These are phyloP conservation scores for Vinca minor DNA, from an alignment of 257 asterid species.

Conservation along the genomic window DNA sequence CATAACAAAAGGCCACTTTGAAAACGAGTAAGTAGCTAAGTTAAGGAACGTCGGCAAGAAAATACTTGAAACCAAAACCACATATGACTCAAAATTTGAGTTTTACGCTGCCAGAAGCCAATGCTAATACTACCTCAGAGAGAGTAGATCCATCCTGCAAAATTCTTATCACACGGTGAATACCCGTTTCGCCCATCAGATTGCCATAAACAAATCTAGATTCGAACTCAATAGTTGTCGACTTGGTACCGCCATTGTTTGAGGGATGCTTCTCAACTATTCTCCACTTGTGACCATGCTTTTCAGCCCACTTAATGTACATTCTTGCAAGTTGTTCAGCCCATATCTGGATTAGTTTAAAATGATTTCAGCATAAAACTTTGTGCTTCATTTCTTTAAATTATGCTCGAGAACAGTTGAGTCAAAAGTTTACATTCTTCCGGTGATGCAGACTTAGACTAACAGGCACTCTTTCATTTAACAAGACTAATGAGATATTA, in stretches of 20 bases:
- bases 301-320: conserved; percentile 79
- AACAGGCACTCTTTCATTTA: not conserved
- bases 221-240: conserved; percentile 60
- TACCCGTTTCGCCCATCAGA: conserved; percentile 70
- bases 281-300: conserved; percentile 61
- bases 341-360: conserved; percentile 40
- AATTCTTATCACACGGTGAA: conserved; percentile 41
- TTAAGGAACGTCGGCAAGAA: not conserved
- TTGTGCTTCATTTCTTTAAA: not conserved
- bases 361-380: not conserved
- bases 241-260: conserved; percentile 35
- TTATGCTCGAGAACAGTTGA: conserved; percentile 2
- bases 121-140: conserved; percentile 50
- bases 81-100: not conserved
- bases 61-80: not conserved
- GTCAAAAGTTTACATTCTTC: not conserved
- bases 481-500: not conserved
- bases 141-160: conserved; percentile 20
- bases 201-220: conserved; percentile 60
- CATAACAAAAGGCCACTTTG: no score
- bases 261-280: conserved; percentile 50
- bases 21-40: no score
- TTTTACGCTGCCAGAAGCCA: conserved; percentile 9
- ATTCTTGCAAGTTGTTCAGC: conserved; percentile 43
- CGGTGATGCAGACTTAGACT: not conserved